phyloP scores from a whole-genome alignment of 148 eudicot species.

The Cornus suecica region DNA sequence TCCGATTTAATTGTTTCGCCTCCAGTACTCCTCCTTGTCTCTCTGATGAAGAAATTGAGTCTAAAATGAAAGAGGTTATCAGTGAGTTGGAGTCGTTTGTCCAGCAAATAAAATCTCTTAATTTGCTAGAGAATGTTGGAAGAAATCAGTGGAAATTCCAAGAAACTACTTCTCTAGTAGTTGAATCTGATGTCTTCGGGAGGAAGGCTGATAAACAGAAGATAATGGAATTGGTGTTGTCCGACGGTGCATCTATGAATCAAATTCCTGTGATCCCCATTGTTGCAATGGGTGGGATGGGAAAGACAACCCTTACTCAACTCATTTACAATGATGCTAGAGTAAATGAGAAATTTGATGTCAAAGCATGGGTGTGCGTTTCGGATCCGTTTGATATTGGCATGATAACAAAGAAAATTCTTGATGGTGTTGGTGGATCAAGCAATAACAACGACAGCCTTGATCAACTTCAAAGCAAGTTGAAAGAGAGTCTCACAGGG shows the following conservation, averaged over 20 bases:
- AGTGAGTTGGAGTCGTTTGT: slow-evolving; percentile 10
- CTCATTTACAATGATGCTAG: slow-evolving; percentile 11
- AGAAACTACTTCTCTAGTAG: slow-evolving; percentile 6
- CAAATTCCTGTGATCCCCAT: slow-evolving; percentile 2
- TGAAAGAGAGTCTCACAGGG: slow-evolving; percentile 1
- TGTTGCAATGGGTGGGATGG: slow-evolving; percentile 22
- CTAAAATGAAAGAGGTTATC: background rate
- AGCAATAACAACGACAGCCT: background rate
- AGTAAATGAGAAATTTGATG: slow-evolving; percentile 1
- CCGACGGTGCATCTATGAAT: background rate
- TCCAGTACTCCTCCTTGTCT: too few relatives aligned
- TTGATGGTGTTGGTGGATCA: background rate
- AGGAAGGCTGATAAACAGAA: background rate
- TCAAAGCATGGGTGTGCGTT: slow-evolving; percentile 25
- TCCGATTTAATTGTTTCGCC: too few relatives aligned
- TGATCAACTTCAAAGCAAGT: background rate
- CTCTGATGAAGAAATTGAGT: background rate
- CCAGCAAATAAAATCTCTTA: slow-evolving; percentile 15
- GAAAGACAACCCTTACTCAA: slow-evolving; percentile 18
- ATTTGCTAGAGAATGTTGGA: slow-evolving; percentile 7
- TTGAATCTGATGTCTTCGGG: slow-evolving; percentile 1
- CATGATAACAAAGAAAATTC: background rate
- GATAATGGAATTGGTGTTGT: background rate
- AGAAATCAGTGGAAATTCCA: too few relatives aligned
- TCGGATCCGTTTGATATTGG: slow-evolving; percentile 13